These are phyloP conservation scores for Oligophagozyma castellii DNA, from an alignment of 1,139 yeast species.

Conservation along the genomic window DNA sequence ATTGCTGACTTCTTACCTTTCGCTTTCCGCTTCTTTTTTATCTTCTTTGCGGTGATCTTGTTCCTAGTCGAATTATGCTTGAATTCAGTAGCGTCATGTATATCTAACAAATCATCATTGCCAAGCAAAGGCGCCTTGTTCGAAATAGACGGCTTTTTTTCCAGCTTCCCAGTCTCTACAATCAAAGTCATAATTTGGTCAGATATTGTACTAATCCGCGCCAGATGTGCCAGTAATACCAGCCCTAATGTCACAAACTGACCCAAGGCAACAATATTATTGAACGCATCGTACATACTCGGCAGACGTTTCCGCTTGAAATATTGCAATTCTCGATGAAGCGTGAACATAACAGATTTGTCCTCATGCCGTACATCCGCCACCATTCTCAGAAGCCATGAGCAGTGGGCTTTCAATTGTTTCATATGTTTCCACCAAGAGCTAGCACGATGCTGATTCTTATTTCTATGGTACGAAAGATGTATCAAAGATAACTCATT, in stretches of 20 bases:
- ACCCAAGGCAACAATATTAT: conserved; percentile 57
- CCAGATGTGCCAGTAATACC: conserved; percentile 44
- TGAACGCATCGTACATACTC: conserved; percentile 38
- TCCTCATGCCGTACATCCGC: conserved; percentile 4
- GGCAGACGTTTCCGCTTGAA: conserved; percentile 3
- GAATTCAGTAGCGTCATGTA: too few species aligned
- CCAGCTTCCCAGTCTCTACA: conserved; percentile 13
- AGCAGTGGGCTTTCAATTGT: conserved; percentile 44
- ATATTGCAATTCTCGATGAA: conserved; percentile 1
- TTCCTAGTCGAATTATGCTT: too few species aligned
- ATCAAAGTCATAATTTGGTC: conserved; percentile 16
- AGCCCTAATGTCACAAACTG: conserved; percentile 70
- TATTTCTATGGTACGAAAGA: conserved; percentile 53
- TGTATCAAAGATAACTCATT: conserved; percentile 29
- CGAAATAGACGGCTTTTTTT: too few species aligned
- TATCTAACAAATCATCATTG: too few species aligned
- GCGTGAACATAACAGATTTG: background rate
- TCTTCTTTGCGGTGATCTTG: conserved; percentile 6
- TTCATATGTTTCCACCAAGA: conserved; percentile 66
- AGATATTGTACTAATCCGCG: conserved; percentile 31
- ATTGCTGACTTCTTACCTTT: conserved; percentile 37
- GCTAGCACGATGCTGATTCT: conserved; percentile 63
- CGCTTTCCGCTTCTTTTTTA: conserved; percentile 29
- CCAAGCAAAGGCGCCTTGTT: too few species aligned
- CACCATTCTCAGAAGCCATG: conserved; percentile 28